Base-by-base conservation (phyloP, 768 basidiomycete genomes). In the Nidularia pulvinata region DNA sequence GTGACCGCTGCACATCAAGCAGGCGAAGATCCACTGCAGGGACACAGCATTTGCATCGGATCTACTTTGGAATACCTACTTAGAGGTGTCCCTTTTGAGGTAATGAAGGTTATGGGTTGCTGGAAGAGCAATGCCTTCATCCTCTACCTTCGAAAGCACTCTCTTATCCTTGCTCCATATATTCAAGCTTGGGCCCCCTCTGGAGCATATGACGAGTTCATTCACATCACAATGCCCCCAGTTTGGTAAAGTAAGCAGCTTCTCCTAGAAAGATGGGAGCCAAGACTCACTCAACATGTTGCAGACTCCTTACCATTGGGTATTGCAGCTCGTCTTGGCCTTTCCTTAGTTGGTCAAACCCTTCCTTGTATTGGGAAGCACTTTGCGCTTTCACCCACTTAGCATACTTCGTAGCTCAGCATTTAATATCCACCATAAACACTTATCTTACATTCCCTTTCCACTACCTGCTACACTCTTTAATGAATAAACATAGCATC, bases 1-100 rank as follows among this genome's bases (percentile, higher is more conserved):
- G 53, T 48, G 1, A 19, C 6, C 11, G 59, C 63, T 0, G 47
- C 57, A 7, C 36, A 47, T 3, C 49, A 37, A 0, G 57, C 56
- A 0, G 59, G 57, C 0, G 7, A 58, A 1, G 25, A 54, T 1
- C 51, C 51, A 1, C 19, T 68, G 7, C 55, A 62, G 32, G 63
- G 64, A 2, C 71, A 73, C 46, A 55, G 64, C 30, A 60, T 64
- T 44, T 54, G 57, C 52, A 59, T 59, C 57, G 61, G 62, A 11
- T 34, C 62, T 9, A 72, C 70, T 1, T 57, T 74, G 1, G 65
- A 70, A 50, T 73, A 70, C 52, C 62, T 74, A 1, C 65, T 75
- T 7, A 55, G 61, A 3, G 66, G 68, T 1, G 44, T 66, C 0
- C 66, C 71, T 3, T 67, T 75, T 47, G 66, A 71, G 19, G 19